phyloP scores from a whole-genome alignment of 805 yeast genomes.

The Metschnikowia gruessii region DNA sequence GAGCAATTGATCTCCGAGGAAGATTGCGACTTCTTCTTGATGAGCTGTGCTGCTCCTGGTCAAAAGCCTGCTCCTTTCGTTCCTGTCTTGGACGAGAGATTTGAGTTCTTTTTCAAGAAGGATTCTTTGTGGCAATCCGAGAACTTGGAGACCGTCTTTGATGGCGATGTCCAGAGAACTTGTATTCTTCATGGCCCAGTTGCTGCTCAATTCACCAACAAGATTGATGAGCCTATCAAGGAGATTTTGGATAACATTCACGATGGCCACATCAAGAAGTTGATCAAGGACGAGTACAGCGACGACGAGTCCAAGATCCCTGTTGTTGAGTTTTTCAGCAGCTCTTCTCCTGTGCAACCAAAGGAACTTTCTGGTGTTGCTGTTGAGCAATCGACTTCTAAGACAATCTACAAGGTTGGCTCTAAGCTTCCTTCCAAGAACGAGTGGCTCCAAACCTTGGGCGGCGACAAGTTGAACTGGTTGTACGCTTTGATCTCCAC shows the following conservation, averaged over 20 bases:
- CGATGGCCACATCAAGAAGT: constrained; percentile 76
- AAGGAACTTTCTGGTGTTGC: constrained; percentile 35
- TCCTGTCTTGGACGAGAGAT: constrained; percentile 90
- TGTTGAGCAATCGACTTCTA: constrained; percentile 27
- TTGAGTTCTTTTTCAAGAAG: constrained; percentile 95
- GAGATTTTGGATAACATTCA: constrained; percentile 86
- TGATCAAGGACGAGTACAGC: constrained; percentile 65
- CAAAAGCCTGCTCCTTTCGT: constrained; percentile 99
- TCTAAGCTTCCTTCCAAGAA: constrained; percentile 29
- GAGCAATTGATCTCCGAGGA: constrained; percentile 88
- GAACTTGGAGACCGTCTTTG: constrained; percentile 93
- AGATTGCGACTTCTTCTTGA: constrained; percentile 90
- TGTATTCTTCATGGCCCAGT: constrained; percentile 99
- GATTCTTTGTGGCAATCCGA: constrained; percentile 99
- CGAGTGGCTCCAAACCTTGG: constrained; percentile 76
- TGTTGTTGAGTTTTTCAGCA: constrained; percentile 84
- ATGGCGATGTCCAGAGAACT: constrained; percentile 95
- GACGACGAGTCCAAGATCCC: constrained; percentile 76
- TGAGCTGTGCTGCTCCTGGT: constrained; percentile 72
- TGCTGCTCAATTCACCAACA: constrained; percentile 87
- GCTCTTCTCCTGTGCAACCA: constrained; percentile 46
- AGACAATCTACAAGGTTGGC: constrained; percentile 39
- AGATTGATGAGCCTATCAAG: constrained; percentile 89
- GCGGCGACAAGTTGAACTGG: constrained; percentile 82
- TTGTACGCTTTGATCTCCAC: constrained; percentile 84